These are phyloP conservation scores for Paraconiothyrium brasiliense DNA, from an alignment of 2,329 filamentous ascomycete genomes.

Conservation along the genomic window DNA sequence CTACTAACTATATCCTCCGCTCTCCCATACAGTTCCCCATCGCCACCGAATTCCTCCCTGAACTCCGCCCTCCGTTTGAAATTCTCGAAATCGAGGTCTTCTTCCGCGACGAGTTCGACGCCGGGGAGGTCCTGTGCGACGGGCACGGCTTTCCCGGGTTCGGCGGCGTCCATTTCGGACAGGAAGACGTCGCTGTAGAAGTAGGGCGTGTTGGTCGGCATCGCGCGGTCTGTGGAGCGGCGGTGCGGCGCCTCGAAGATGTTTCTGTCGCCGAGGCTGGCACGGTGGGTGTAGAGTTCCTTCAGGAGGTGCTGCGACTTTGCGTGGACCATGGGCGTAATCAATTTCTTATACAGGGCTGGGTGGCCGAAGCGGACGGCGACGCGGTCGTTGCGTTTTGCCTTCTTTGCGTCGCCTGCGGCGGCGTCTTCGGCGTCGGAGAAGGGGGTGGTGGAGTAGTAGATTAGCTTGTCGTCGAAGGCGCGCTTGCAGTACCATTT, in stretches of 20 bases:
- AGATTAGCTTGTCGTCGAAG: constrained; percentile 83
- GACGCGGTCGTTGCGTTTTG: constrained; percentile 66
- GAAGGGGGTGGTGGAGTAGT: constrained; percentile 70
- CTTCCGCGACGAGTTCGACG: constrained; percentile 89
- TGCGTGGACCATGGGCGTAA: constrained; percentile 84
- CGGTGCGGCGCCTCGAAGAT: constrained; percentile 40
- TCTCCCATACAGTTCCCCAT: constrained; percentile 66
- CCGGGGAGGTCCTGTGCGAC: constrained; percentile 53
- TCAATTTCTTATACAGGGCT: constrained; percentile 74
- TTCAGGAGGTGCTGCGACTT: constrained; percentile 86
- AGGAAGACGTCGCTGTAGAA: constrained; percentile 84
- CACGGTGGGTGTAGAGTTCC: constrained; percentile 81
- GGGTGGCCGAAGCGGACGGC: constrained; percentile 87
- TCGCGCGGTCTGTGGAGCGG: constrained; percentile 41
- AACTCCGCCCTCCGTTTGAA: constrained; percentile 92
- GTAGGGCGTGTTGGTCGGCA: constrained; percentile 62
- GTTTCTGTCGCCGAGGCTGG: constrained; percentile 62
- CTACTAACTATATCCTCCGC: constrained; percentile 64
- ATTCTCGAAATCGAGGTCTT: constrained; percentile 85
- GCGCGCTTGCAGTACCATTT: constrained; percentile 80
- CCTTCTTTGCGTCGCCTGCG: constrained; percentile 37
- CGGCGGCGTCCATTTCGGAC: constrained; percentile 74
- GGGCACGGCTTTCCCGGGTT: constrained; percentile 60
- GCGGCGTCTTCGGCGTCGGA: constrained; percentile 63
- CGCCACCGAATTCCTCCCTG: constrained; percentile 81